phyloP scores from a whole-genome alignment of 192 early-diverging fungal genomes.

The Coemansia sp. region DNA sequence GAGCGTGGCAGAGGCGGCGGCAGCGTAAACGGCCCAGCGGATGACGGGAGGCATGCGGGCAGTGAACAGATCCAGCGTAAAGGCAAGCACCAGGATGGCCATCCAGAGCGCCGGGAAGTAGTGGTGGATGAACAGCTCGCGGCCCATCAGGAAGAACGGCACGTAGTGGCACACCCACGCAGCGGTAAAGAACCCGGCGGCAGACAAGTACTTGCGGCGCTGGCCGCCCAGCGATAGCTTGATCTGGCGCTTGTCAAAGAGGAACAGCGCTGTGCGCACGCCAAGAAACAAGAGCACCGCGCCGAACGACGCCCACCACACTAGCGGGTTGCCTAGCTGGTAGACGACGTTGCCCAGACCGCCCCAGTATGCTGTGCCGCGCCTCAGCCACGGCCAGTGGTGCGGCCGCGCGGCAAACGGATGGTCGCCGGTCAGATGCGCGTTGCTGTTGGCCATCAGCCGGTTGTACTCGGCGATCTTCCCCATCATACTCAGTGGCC shows the following conservation, averaged over 20 bases:
- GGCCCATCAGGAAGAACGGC: slow-evolving; percentile 89
- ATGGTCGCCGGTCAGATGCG: slow-evolving; percentile 81
- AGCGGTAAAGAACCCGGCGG: slow-evolving; percentile 69
- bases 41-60: slow-evolving; percentile 52
- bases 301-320: slow-evolving; percentile 76
- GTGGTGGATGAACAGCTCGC: slow-evolving; percentile 92
- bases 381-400: slow-evolving; percentile 83
- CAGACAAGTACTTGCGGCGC: slow-evolving; percentile 57
- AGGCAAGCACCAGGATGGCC: slow-evolving; percentile 75
- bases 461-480: slow-evolving; percentile 88
- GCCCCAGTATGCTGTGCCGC: slow-evolving; percentile 91
- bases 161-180: slow-evolving; percentile 86
- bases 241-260: slow-evolving; percentile 65
- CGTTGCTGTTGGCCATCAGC: slow-evolving; percentile 88
- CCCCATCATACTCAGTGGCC: slow-evolving; percentile 65
- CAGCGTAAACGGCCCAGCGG: slow-evolving; percentile 52
- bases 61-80: slow-evolving; percentile 74
- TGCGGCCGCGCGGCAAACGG: slow-evolving; percentile 92
- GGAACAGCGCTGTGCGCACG: slow-evolving; percentile 51
- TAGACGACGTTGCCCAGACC: slow-evolving; percentile 76
- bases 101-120: slow-evolving; percentile 96
- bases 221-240: slow-evolving; percentile 30
- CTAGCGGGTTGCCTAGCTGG: slow-evolving; percentile 86
- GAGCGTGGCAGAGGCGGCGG: slow-evolving; percentile 56
- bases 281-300: slow-evolving; percentile 61